These are phyloP conservation scores for Batkoa obscura DNA, from an alignment of 371 early-diverging fungal species.

Conservation along the genomic window DNA sequence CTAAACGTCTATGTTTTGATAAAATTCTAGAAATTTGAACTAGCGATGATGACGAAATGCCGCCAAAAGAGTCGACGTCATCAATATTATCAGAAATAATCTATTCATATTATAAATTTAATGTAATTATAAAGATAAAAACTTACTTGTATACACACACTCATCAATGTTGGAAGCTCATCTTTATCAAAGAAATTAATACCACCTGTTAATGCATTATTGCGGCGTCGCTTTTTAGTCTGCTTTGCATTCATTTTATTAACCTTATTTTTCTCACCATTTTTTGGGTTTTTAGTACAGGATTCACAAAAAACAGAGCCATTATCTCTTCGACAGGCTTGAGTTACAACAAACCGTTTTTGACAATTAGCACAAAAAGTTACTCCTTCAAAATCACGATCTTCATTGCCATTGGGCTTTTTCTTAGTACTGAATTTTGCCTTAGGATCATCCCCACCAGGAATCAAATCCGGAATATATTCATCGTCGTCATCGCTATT, in stretches of 20 bases:
- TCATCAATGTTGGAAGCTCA: conserved; percentile 26
- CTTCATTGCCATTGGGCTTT: neutral
- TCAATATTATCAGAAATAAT: conserved; percentile 50
- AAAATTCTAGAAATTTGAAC: conserved; percentile 61
- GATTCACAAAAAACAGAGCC: neutral
- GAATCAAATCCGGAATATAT: neutral
- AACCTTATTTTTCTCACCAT: neutral
- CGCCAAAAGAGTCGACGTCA: conserved; percentile 62
- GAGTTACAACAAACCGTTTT: neutral
- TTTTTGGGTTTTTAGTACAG: neutral
- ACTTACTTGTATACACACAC: conserved; percentile 41
- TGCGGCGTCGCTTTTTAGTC: neutral
- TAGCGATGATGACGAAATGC: conserved; percentile 42
- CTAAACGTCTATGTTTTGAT: conserved; percentile 47
- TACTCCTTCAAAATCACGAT: neutral
- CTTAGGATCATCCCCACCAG: neutral
- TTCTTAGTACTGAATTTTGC: neutral
- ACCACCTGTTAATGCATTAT: neutral
- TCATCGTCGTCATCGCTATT: neutral
- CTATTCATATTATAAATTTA: conserved; percentile 11
- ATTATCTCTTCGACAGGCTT: neutral
- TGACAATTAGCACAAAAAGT: neutral
- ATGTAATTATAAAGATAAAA: neutral
- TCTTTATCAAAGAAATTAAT: neutral
- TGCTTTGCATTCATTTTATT: neutral